Conservation (phyloP, 1,139 yeast genomes). For the Saccharomyces hybrid region DNA sequence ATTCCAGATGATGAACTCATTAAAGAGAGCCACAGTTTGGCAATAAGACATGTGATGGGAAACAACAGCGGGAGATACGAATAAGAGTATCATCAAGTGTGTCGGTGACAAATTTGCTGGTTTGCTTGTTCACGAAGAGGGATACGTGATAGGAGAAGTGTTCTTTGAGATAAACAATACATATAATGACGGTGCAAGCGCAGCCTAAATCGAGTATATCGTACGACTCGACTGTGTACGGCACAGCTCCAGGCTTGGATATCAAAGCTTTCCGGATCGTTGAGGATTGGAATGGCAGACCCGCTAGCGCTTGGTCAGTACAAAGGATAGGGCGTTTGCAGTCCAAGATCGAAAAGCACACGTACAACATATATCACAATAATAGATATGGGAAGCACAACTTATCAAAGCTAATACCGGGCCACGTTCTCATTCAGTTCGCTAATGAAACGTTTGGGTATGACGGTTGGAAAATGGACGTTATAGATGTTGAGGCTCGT, state of each 20-base stretch:
- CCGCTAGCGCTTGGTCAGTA: conserved; percentile 30
- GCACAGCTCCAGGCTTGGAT: conserved; percentile 15
- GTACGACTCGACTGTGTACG: conserved; percentile 18
- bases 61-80: background rate
- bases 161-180: background rate
- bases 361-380: conserved; percentile 24
- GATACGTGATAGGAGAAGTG: background rate
- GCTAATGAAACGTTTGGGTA: conserved; percentile 31
- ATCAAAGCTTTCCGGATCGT: conserved; percentile 18
- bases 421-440: conserved; percentile 23
- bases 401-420: conserved; percentile 26
- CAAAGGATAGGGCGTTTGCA: conserved; percentile 24
- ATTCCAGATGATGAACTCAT: background rate
- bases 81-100: background rate
- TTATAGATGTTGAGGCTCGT: conserved; percentile 19
- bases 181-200: background rate
- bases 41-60: background rate
- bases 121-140: background rate
- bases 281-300: conserved; percentile 28
- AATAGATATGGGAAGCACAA: conserved; percentile 27
- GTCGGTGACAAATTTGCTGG: background rate
- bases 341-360: conserved; percentile 24
- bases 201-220: conserved; percentile 7
- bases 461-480: conserved; percentile 31
- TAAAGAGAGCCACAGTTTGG: background rate